A percentile compares a stretch with the other conserved stretches of the same genome.
Conservation (phyloP, 2,329 filamentous ascomycete species). For the Phyllosticta ampelicida region DNA sequence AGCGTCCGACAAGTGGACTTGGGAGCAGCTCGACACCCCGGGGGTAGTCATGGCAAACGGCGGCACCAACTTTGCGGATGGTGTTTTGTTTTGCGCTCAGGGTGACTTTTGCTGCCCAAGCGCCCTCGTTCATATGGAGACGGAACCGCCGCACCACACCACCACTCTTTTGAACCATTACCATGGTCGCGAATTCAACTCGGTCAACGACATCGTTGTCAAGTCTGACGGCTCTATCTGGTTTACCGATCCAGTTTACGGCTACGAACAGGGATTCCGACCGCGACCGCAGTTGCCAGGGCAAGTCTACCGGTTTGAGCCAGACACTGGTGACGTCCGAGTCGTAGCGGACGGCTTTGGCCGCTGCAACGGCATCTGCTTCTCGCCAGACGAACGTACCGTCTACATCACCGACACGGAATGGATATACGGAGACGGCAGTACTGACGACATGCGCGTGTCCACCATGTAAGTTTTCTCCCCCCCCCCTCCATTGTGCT, state of each 20-base stretch:
- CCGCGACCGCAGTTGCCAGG: conserved; percentile 17
- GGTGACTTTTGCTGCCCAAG: conserved; percentile 19
- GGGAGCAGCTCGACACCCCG: conserved; percentile 3
- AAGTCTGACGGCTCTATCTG: conserved; percentile 33
- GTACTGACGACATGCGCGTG: conserved; percentile 11
- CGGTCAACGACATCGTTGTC: conserved; percentile 29
- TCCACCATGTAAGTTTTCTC: not conserved
- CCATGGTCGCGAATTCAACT: conserved; percentile 34
- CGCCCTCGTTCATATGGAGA: conserved; percentile 22
- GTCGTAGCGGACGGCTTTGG: conserved; percentile 29
- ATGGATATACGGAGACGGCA: conserved; percentile 7
- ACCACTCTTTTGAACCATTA: conserved; percentile 32
- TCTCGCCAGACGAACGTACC: conserved; percentile 29
- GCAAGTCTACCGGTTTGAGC: conserved; percentile 30
- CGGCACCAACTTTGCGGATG: conserved; percentile 21
- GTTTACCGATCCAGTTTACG: conserved; percentile 35
- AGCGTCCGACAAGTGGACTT: not conserved
- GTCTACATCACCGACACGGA: conserved; percentile 34
- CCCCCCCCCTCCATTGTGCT: not conserved
- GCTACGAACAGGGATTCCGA: conserved; percentile 16
- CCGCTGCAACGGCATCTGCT: conserved; percentile 34
- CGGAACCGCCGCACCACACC: conserved; percentile 13
- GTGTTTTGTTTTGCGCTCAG: conserved; percentile 25
- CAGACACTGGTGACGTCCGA: conserved; percentile 23
- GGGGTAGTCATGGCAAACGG: conserved; percentile 17